Base-by-base conservation (phyloP, 2,329 filamentous ascomycete species). In the Colletotrichum cuscutae region DNA sequence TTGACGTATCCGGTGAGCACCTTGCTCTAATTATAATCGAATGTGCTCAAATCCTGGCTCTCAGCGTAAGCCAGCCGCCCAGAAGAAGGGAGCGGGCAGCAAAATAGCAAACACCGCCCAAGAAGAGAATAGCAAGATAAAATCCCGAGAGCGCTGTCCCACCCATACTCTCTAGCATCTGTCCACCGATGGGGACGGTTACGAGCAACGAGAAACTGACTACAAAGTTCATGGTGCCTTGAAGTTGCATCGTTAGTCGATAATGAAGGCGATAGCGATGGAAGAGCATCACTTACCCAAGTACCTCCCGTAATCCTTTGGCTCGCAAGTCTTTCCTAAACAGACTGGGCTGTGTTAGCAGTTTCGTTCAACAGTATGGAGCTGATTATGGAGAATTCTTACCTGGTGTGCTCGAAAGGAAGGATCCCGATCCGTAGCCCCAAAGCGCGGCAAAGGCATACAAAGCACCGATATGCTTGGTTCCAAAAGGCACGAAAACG, bases 351-450 rank as follows among this genome's bases (percentile, higher is more conserved):
- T 0, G 2, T 2, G 13, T 79, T 8, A 67, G 26, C 12, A 12
- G 19, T 11, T 1, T 5, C 13, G 3, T 11, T 1, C 15, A 1
- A 7, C 9, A 5, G 1, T 2, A 6, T 1, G 3, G 5, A 74
- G 6, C 11, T 13, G 32, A 61, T 2, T 1, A 42, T 3, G 30
- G 42, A 2, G 1, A 49, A 2, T 19, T 1, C 75, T 65, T 32
- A 79, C 79, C 78, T 57, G 79, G 80, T 0, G 82, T 81, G 2
- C 86, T 79, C 0, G 84, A 84, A 13, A 88, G 77, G 77, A 85
- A 87, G 0, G 84, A 83, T 0, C 86, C 86, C 1, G 84, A 86
- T 0, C 84, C 85, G n/a, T 87, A 86, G 0, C 86, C 86, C 77
- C 86, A 88, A 0, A 87, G 75, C 0, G 83, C 84, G 1, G 83